Evolutionary conservation across 139 green algal species (phyloP).

Genomic region (Edaphochlamys debaryana): DNA sequence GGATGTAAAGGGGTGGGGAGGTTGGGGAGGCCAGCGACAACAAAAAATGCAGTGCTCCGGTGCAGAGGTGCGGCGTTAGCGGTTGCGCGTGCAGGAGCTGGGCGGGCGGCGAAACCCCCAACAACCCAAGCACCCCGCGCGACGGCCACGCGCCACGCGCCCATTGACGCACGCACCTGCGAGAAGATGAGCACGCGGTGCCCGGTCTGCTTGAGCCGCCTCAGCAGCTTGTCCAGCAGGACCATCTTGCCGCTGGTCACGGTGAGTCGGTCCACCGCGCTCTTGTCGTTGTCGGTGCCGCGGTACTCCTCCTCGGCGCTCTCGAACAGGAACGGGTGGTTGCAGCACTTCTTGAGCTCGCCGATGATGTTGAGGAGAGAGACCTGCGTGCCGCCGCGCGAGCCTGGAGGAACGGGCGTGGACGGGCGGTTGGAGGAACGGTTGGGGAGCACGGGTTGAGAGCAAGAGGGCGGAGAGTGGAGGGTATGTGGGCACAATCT

Average conservation of each 20-base stretch:
- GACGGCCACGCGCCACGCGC: no score
- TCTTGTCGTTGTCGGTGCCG: conserved; percentile 55
- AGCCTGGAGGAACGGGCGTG: conserved; percentile 1
- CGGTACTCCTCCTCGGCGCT: conserved; percentile 74
- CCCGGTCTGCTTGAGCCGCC: conserved; percentile 82
- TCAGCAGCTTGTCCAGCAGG: conserved; percentile 95
- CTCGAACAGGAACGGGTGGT: conserved; percentile 89
- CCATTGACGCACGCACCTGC: no score
- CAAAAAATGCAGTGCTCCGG: no score
- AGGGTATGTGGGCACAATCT: no score
- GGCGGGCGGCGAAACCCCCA: no score
- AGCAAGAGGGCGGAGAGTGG: background rate
- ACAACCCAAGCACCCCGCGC: no score
- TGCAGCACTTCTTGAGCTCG: conserved; percentile 97
- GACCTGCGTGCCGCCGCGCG: conserved; percentile 60
- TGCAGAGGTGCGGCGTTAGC: no score
- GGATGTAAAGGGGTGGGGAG: background rate
- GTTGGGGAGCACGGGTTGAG: no score
- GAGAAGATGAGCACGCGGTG: conserved; percentile 94
- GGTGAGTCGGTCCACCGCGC: conserved; percentile 70
- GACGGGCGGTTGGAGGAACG: no score
- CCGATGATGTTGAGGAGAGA: conserved; percentile 92
- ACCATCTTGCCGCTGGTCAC: conserved; percentile 87
- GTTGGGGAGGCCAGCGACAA: background rate
- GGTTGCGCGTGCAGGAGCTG: no score